A percentile compares a stretch with the other conserved stretches of the same genome.
Conservation (phyloP, 2,329 filamentous ascomycete genomes). For the Thelonectria discophora region DNA sequence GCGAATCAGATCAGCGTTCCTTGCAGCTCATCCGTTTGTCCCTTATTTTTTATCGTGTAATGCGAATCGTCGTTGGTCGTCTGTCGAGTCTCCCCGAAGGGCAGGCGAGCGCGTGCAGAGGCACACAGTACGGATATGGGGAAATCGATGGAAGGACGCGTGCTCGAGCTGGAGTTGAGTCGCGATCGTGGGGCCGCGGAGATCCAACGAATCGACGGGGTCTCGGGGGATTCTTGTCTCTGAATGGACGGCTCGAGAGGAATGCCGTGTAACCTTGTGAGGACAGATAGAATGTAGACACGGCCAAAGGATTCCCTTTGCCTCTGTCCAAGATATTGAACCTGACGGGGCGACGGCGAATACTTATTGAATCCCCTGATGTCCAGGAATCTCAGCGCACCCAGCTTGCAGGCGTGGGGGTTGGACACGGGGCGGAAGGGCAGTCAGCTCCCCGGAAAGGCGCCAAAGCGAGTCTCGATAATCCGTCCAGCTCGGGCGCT, state of each 20-base stretch:
- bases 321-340: slow-evolving; percentile 19
- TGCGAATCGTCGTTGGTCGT: background rate
- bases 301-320: background rate
- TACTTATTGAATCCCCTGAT: slow-evolving; percentile 32
- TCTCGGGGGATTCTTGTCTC: slow-evolving; percentile 9
- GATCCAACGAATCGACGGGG: slow-evolving; percentile 20
- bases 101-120: slow-evolving; percentile 25
- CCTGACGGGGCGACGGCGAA: slow-evolving; percentile 21
- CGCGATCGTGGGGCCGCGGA: slow-evolving; percentile 34
- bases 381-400: slow-evolving; percentile 21
- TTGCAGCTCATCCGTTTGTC: slow-evolving; percentile 33
- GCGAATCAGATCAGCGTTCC: slow-evolving; percentile 40
- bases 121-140: background rate
- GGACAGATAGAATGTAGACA: background rate
- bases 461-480: slow-evolving; percentile 14
- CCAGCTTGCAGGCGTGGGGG: slow-evolving; percentile 13
- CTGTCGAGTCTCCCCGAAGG: slow-evolving; percentile 11
- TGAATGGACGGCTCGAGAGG: slow-evolving; percentile 1
- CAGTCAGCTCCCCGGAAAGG: slow-evolving; percentile 14
- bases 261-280: slow-evolving; percentile 3
- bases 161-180: slow-evolving; percentile 32
- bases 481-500: slow-evolving; percentile 6
- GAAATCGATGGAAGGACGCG: background rate
- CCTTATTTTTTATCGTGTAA: slow-evolving; percentile 23
- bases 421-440: slow-evolving; percentile 23